Percentiles rank a stretch among this genome's conserved stretches.
These are phyloP conservation scores for Cyclostephanos invisitatus DNA, from an alignment of 108 stramenopile genomes.

Conservation along the genomic window DNA sequence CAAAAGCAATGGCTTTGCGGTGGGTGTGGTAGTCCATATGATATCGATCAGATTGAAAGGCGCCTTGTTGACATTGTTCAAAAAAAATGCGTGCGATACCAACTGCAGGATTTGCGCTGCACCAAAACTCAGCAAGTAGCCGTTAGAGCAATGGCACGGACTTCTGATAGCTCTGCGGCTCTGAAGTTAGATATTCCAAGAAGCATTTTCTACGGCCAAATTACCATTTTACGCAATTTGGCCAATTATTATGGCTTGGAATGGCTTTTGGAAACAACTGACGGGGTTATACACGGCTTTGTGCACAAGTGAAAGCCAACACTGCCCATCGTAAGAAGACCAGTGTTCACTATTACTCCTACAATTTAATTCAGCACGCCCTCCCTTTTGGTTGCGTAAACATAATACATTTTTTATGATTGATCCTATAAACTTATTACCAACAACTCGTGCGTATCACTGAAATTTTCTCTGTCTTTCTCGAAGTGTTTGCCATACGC, in stretches of 20 bases:
- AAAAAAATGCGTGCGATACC: constrained; percentile 77
- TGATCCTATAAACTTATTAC: too few relatives aligned
- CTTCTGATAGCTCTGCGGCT: constrained; percentile 70
- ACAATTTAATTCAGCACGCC: too few relatives aligned
- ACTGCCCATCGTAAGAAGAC: too few relatives aligned
- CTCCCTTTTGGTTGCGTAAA: too few relatives aligned
- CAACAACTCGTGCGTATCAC: too few relatives aligned
- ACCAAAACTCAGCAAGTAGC: constrained; percentile 78
- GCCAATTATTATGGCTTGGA: constrained; percentile 73
- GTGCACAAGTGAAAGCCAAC: background rate
- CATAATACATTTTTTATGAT: too few relatives aligned
- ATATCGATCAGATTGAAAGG: constrained; percentile 75
- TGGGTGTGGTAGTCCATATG: constrained; percentile 86
- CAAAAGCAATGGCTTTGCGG: constrained; percentile 85
- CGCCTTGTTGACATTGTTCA: constrained; percentile 82
- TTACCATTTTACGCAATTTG: constrained; percentile 61
- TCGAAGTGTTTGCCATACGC: too few relatives aligned
- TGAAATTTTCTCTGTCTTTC: too few relatives aligned
- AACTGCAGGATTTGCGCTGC: constrained; percentile 94
- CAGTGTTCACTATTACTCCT: too few relatives aligned
- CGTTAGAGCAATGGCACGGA: constrained; percentile 49
- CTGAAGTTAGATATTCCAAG: constrained; percentile 76
- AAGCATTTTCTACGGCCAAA: constrained; percentile 51
- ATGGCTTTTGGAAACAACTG: constrained; percentile 60
- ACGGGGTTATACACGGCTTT: constrained; percentile 42